Evolutionary conservation across 169 alveolate genomes (phyloP), one percentile per base, ranked within the genome.

Genomic region (Plasmodium sp.): DNA sequence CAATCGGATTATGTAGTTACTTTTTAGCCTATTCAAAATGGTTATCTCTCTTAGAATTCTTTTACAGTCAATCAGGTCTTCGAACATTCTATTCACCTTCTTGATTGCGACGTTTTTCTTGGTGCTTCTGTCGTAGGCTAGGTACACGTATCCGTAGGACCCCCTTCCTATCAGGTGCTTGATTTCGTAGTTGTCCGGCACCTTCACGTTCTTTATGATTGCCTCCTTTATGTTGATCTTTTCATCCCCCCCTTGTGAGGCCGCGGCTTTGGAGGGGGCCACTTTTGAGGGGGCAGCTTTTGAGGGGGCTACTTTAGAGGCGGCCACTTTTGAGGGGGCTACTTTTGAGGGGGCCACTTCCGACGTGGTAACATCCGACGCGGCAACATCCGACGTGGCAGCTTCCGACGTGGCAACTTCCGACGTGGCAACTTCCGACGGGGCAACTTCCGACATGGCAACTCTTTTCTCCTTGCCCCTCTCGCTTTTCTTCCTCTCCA

Each of bases 21-120:
- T 98, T 85, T 97, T 97, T 31, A 99, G 96, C 84, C 99, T 94
- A 95, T 98, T 98, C 39, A 99, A 95, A 67, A 99, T 98, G 5
- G 99, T 98, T 51, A 98, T 98, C 90, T 99, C 99, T 62, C 99
- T 96, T 62, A 99, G 96, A 71, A 99, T 98, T 72, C 99, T 95
- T 81, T 99, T 99, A 96, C 99, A 99, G 92, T 99, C 99, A 22
- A 98, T 97, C 72, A 99, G 96, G 92, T 99, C 99, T 74, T 99
- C 99, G 84, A 99, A 99, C 58, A 99, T 99, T 81, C 99, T 97
- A 92, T 98, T 98, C 84, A 99, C 98, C 94, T 98, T 97, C 95
- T 99, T 99, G 81, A 99, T 98, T 27, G 99, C 99, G 0, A 99
- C 99, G 56, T 96, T 94, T 43, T 97, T 97, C 83, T 98, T 97